phyloP scores from a whole-genome alignment of 2,329 filamentous ascomycete genomes.

The Metarhizium anisopliae region DNA sequence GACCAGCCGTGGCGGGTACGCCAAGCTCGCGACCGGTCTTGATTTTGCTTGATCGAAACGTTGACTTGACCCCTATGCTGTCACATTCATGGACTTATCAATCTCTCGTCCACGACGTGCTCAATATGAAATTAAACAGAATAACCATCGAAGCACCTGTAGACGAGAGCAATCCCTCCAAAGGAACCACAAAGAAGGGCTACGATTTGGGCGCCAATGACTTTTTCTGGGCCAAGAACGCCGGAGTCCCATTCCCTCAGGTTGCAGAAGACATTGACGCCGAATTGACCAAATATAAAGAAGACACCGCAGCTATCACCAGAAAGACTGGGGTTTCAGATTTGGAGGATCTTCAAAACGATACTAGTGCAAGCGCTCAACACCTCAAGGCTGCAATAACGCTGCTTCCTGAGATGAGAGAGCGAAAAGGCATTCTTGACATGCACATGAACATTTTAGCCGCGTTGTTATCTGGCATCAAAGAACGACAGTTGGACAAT shows the following conservation, averaged over 20 bases:
- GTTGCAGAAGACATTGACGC: conserved; percentile 94
- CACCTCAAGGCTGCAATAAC: conserved; percentile 96
- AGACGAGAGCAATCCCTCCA: conserved; percentile 67
- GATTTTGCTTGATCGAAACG: conserved; percentile 87
- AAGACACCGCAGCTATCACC: conserved; percentile 88
- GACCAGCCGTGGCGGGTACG: conserved; percentile 50
- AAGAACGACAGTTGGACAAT: conserved; percentile 89
- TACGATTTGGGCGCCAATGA: conserved; percentile 87
- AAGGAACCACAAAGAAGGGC: conserved; percentile 71
- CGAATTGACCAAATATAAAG: conserved; percentile 89
- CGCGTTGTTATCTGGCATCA: conserved; percentile 67
- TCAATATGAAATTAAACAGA: conserved; percentile 63
- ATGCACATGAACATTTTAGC: conserved; percentile 99
- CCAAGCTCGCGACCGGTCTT: conserved; percentile 76
- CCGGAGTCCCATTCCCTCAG: conserved; percentile 82
- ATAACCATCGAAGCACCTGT: conserved; percentile 83
- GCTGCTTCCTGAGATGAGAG: conserved; percentile 79
- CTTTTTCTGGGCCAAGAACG: conserved; percentile 95
- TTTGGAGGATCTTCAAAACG: conserved; percentile 85
- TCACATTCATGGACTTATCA: conserved; percentile 83
- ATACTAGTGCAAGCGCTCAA: conserved; percentile 80
- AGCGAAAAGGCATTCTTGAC: conserved; percentile 85
- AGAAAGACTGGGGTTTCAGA: conserved; percentile 90
- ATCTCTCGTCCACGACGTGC: conserved; percentile 64
- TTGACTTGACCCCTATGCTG: conserved; percentile 96